Conservation (phyloP, 306 rosid species). For the Erythrophleum fordii region DNA sequence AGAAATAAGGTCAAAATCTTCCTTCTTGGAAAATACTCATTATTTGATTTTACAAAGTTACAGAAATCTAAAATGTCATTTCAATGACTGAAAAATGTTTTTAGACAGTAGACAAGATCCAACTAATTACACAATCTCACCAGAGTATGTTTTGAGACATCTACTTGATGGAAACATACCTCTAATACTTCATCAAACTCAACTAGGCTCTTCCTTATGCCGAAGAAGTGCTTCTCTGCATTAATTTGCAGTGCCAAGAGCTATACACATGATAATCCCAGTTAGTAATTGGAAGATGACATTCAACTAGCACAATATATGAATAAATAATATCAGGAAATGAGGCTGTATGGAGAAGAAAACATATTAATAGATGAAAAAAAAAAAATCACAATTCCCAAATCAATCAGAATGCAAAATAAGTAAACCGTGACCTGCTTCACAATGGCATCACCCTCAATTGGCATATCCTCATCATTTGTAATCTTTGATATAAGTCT, state of each 20-base stretch:
- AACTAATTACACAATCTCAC: conserved; percentile 25
- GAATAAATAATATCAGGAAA: conserved; percentile 35
- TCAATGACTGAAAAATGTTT: conserved; percentile 9
- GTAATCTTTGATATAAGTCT: conserved; percentile 89
- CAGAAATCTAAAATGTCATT: conserved; percentile 35
- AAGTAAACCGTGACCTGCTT: conserved; percentile 74
- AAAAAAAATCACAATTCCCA: conserved; percentile 8
- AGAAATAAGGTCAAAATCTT: conserved; percentile 23
- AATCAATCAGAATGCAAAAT: conserved; percentile 26
- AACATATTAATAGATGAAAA: conserved; percentile 20
- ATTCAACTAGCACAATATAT: conserved; percentile 26
- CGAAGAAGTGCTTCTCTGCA: conserved; percentile 91
- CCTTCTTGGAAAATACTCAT: conserved; percentile 5
- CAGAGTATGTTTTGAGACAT: conserved; percentile 15
- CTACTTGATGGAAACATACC: conserved; percentile 55
- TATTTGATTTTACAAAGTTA: background rate
- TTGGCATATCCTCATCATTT: conserved; percentile 91
- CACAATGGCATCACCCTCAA: conserved; percentile 84
- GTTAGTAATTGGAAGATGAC: conserved; percentile 40
- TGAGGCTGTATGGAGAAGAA: background rate
- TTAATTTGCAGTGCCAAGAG: conserved; percentile 90
- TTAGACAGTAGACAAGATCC: conserved; percentile 19
- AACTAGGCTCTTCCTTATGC: conserved; percentile 85
- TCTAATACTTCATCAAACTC: conserved; percentile 98
- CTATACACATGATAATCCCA: conserved; percentile 47